Conservation (phyloP, 208 protist species). For the Tritrichomonas musculus region DNA sequence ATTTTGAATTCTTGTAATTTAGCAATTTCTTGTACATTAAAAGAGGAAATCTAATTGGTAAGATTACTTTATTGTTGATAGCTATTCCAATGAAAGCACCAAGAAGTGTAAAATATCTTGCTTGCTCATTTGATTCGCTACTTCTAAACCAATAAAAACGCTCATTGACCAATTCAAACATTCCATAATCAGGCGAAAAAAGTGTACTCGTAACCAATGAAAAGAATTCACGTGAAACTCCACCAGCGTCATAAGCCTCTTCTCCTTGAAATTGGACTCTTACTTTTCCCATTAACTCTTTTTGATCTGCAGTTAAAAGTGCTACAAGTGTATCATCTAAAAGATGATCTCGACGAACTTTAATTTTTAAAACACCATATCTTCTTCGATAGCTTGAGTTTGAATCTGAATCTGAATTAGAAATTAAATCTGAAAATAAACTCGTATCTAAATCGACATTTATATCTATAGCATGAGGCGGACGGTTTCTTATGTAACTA, state of each 20-base stretch:
- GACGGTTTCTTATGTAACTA: no score
- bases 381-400: no score
- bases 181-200: conserved; percentile 75
- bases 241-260: conserved; percentile 82
- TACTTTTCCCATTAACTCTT: conserved; percentile 67
- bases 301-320: neutral
- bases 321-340: neutral
- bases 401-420: no score
- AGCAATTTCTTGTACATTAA: conserved; percentile 44
- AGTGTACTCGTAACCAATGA: conserved; percentile 72
- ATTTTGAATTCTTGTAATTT: neutral
- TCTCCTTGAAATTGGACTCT: conserved; percentile 73
- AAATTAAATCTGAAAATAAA: no score
- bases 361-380: neutral
- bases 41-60: conserved; percentile 74
- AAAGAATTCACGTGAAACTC: conserved; percentile 86
- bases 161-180: conserved; percentile 66
- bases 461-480: no score
- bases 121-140: conserved; percentile 31
- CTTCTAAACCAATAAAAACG: conserved; percentile 67
- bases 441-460: no score
- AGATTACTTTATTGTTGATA: conserved; percentile 79
- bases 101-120: neutral
- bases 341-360: neutral
- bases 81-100: conserved; percentile 68